Evolutionary conservation across 2,329 filamentous ascomycete genomes (phyloP).

Genomic region (Aureobasidium subglaciale): DNA sequence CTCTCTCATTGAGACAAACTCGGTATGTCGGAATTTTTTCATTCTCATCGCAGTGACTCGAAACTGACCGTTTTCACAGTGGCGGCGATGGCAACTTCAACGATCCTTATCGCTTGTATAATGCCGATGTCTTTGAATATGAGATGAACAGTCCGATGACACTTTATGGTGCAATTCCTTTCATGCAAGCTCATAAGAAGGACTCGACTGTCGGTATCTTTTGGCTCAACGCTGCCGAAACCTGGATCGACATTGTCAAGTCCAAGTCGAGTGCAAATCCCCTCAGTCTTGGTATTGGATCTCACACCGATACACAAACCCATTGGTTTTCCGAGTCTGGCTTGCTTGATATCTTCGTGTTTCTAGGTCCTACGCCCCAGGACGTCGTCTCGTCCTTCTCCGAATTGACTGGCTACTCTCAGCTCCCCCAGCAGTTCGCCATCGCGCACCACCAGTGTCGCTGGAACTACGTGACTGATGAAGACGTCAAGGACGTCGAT

Average conservation of each 20-base stretch:
- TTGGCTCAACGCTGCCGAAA: conserved; percentile 95
- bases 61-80: conserved; percentile 28
- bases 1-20: conserved; percentile 82
- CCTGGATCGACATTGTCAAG: conserved; percentile 94
- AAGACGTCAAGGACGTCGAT: conserved; percentile 94
- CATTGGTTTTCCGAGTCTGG: conserved; percentile 97
- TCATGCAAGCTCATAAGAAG: conserved; percentile 95
- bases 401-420: conserved; percentile 84
- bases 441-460: conserved; percentile 95
- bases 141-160: conserved; percentile 97
- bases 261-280: conserved; percentile 66
- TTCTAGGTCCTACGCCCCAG: conserved; percentile 79
- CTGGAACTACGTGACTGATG: conserved; percentile 97
- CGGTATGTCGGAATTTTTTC: conserved; percentile 40
- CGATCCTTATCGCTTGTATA: conserved; percentile 92
- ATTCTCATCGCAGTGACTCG: neutral
- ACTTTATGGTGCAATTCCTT: conserved; percentile 90
- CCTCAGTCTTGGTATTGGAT: conserved; percentile 61
- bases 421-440: conserved; percentile 85
- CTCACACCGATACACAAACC: conserved; percentile 72
- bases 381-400: conserved; percentile 77
- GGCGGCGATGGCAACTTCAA: conserved; percentile 78
- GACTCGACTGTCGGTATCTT: conserved; percentile 92
- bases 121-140: conserved; percentile 96
- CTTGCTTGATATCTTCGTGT: conserved; percentile 84